Evolutionary conservation across 345 rosid genomes (phyloP), one percentile per base, ranked within the genome.

Genomic region (Arabis hirsuta): DNA sequence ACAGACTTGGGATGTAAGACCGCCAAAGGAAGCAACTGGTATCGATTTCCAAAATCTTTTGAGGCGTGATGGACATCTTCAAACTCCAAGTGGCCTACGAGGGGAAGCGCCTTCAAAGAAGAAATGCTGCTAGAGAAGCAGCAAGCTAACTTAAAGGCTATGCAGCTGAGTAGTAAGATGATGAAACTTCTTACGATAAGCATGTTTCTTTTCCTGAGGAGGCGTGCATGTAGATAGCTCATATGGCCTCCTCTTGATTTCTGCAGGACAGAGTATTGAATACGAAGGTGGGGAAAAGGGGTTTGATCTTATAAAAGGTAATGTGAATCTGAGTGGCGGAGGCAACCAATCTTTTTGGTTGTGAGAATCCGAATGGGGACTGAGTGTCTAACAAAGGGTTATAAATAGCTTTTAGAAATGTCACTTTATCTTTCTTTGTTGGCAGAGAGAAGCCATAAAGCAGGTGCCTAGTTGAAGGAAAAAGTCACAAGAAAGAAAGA

Each of bases 1-100:
- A 84, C 95, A 0, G 97, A 82, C 75, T 82, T 84, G 13, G 99
- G 99, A 74, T 89, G 83, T 45, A 94, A 81, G 29, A 94, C 88
- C 20, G 99, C 97, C 55, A 75, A 38, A 63, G 99, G 96, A 56
- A 82, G 84, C 54, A 78, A 62, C 55, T 84, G 91, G 83, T 78
- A 85, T 67, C 80, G 82, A 34, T 87, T 87, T 67, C 99, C 99
- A 26, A 94, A 94, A 65, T 94, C 99, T 70, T 62, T 88, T 62
- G 99, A 90, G 65, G 87, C 95, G 65, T 82, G 86, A 31, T 88
- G 86, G 41, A 87, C 80, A 19, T 91, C 77, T 63, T 88, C 82
- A 29, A 89, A 91, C 55, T 75, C 76, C 82, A 94, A 88, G 81
- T 81, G 86, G 32, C 98, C 98, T 5, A 83, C 86, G 7, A 94